Conservation (phyloP, 352 stramenopile genomes). For the Globisporangium heterothallicum region DNA sequence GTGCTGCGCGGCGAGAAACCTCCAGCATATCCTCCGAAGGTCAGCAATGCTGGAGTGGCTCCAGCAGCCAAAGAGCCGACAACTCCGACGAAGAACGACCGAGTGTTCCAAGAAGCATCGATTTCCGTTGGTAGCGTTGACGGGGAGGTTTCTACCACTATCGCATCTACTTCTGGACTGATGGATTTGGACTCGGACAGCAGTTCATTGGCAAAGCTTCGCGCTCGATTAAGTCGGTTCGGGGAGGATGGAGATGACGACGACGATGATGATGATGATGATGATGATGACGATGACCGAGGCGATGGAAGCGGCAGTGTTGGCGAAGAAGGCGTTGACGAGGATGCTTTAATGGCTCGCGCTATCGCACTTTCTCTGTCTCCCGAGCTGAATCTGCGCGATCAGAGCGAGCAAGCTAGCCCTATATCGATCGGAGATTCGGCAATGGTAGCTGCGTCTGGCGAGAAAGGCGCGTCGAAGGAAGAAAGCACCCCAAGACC, state of each 20-base stretch:
- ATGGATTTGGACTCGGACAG: conserved; percentile 74
- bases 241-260: conserved; percentile 35
- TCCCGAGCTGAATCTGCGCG: conserved; percentile 66
- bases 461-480: conserved; percentile 1
- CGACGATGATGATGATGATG: conserved; percentile 52
- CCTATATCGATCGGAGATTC: conserved; percentile 17
- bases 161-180: conserved; percentile 24
- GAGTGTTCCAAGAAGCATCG: neutral
- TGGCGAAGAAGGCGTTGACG: conserved; percentile 70
- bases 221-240: conserved; percentile 62
- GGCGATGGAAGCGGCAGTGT: conserved; percentile 39
- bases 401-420: conserved; percentile 35
- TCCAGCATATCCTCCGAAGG: conserved; percentile 34
- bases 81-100: conserved; percentile 27
- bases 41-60: neutral
- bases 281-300: conserved; percentile 45
- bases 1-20: conserved; percentile 68
- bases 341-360: conserved; percentile 86
- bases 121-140: conserved; percentile 11
- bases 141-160: conserved; percentile 19
- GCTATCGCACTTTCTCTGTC: conserved; percentile 86
- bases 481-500: conserved; percentile 23
- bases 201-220: conserved; percentile 53
- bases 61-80: conserved; percentile 24
- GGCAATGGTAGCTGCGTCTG: conserved; percentile 8